Evolutionary conservation across 768 basidiomycete species (phyloP).

Genomic region (Paxillus rubicundulus): DNA sequence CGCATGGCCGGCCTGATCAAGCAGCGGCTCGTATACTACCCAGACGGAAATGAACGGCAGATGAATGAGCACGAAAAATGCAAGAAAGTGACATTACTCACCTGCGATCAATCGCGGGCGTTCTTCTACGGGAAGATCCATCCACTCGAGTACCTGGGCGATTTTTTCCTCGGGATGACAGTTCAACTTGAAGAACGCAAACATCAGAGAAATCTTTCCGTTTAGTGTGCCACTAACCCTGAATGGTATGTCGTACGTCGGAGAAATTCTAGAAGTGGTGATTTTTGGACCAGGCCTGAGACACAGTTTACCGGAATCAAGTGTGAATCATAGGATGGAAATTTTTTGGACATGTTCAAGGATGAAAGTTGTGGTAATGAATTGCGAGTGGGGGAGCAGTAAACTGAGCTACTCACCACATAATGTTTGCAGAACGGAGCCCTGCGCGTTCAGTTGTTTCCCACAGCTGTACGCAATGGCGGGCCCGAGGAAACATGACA

Average conservation of each 20-base stretch:
- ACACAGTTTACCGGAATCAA: not conserved
- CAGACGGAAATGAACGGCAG: not conserved
- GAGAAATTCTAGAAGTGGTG: conserved; percentile 9
- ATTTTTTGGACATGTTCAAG: too few species aligned
- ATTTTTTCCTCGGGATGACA: conserved; percentile 48
- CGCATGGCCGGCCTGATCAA: conserved; percentile 80
- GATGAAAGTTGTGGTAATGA: not conserved
- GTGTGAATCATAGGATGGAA: too few species aligned
- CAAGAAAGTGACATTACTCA: conserved; percentile 23
- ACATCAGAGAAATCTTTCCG: not conserved
- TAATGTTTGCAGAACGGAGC: conserved; percentile 73
- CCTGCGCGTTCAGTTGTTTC: conserved; percentile 77
- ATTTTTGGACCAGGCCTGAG: conserved; percentile 14
- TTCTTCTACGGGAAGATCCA: conserved; percentile 57
- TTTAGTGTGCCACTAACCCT: conserved; percentile 7
- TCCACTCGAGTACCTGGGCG: conserved; percentile 70
- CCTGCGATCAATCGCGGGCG: conserved; percentile 76
- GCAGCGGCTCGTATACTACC: conserved; percentile 73
- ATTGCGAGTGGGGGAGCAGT: not conserved
- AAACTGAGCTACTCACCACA: conserved; percentile 62
- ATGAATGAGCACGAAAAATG: not conserved
- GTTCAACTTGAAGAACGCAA: not conserved
- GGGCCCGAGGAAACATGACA: not conserved
- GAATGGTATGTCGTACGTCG: conserved; percentile 15
- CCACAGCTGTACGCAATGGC: conserved; percentile 62